Evolutionary conservation across 192 early-diverging fungal genomes (phyloP), one percentile per base, ranked within the genome.

Genomic region (Pecoramyces ruminantium): DNA sequence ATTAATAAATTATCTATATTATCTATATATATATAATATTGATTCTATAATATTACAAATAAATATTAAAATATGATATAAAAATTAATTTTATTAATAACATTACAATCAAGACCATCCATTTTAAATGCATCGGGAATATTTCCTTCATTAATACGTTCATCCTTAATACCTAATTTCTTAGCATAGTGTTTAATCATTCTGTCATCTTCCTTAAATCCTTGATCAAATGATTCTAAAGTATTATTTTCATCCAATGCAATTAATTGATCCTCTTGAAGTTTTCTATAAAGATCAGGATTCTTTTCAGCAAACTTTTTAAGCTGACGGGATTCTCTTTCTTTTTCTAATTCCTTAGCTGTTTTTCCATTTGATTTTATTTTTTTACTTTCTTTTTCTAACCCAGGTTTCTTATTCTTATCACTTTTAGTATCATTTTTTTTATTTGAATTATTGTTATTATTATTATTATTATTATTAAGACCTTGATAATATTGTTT

Each of bases 251-350:
- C 85, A 51, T 83, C 67, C 18, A 30, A 42, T 2, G 14, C 77
- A 77, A 40, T 30, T 27, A 38, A 77, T 4, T 78, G 27, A 38
- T 79, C 85, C 13, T 85, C 83, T n/a, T 85, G 84, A 17, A 89
- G 84, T 77, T 86, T 79, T 78, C 80, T 79, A 81, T 88, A 89
- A 83, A 89, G 83, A 40, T 85, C 83, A 40, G 87, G 84, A 80
- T 89, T 89, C 16, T 82, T 82, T 83, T 89, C 82, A 9, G 88
- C 88, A 85, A 89, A 88, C 51, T 86, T 86, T 38, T 79, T 80
- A 77, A 88, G 79, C 78, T 82, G 81, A 18, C 81, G 83, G n/a
- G 84, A 83, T 27, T 87, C 86, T 21, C 87, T 85, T 28, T 78
- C 30, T 80, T 78, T 29, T 51, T 27, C 78, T 14, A n/a, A 67